Evolutionary conservation across 805 yeast species (phyloP), one percentile per base, ranked within the genome.

Genomic region (Sungouiozyma intestinalis): DNA sequence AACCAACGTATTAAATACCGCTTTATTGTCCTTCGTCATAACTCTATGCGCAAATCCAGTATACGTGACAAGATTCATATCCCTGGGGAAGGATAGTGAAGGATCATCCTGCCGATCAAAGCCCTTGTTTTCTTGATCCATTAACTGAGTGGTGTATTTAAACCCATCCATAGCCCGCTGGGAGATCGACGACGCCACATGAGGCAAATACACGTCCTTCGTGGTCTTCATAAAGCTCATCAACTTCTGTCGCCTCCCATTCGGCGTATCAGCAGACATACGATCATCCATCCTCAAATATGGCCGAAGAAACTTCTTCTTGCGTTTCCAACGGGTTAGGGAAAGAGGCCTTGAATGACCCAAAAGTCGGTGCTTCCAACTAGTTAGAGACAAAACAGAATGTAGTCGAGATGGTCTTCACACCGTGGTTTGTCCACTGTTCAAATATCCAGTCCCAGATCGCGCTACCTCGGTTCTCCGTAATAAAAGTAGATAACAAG

Each of bases 1-100:
- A 2, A 88, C 75, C 31, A 77, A 76, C 2, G 81, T 73, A 33
- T 73, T 72, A 48, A 67, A 76, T 6, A n/a, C n/a, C n/a, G n/a
- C n/a, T n/a, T n/a, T n/a, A n/a, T n/a, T n/a, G n/a, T n/a, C n/a
- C n/a, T n/a, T n/a, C n/a, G n/a, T n/a, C n/a, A n/a, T n/a, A n/a
- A n/a, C n/a, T n/a, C n/a, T n/a, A 5, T 74, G 61, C 0, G 78
- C 68, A 57, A 71, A 80, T 3, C 79, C 71, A 17, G 81, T 81
- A 49, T 74, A 79, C 33, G 81, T 60, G 2, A 76, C 59, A n/a
- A 85, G 69, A 15, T 72, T 63, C 24, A 86, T 77, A 48, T 81
- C 80, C 24, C 62, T 58, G 0, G 85, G 82, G 13, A 38, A 38
- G 18, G 33, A 38, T 19, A 74, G 42, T n/a, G 9, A 11, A 7